These are phyloP conservation scores for Fonsecaea multimorphosa DNA, from an alignment of 2,329 filamentous ascomycete genomes.

Conservation along the genomic window DNA sequence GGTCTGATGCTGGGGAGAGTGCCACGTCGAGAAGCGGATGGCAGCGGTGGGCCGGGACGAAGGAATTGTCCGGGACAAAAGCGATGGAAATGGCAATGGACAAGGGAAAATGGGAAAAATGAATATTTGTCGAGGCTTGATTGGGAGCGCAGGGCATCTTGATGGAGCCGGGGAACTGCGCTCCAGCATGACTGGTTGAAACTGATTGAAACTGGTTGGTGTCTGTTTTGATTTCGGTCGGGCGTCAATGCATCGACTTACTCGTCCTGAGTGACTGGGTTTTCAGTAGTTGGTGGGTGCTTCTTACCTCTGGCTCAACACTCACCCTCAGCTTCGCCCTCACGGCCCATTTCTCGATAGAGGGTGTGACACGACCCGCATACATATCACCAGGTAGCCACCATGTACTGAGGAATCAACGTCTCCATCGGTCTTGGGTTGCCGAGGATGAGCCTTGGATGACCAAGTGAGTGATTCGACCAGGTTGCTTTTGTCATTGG, in stretches of 20 bases:
- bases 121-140: constrained; percentile 9
- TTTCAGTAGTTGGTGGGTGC: not conserved
- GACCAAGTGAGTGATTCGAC: not conserved
- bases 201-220: constrained; percentile 17
- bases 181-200: not conserved
- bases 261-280: not conserved
- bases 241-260: constrained; percentile 30
- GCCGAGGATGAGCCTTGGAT: not conserved
- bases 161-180: constrained; percentile 9
- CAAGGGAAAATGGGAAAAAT: not conserved
- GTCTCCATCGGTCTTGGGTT: not conserved
- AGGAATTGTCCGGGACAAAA: constrained; percentile 15
- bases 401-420: not conserved
- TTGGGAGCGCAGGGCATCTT: constrained; percentile 11
- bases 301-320: not conserved
- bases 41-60: constrained; percentile 16
- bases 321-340: not conserved
- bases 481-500: not conserved
- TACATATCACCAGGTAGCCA: not conserved
- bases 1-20: constrained; percentile 6
- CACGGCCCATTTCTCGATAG: not conserved
- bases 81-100: not conserved
- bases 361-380: not conserved
- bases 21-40: constrained; percentile 27
- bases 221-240: constrained; percentile 23